These are phyloP conservation scores for Didymella exigua DNA, from an alignment of 2,329 filamentous ascomycete genomes.

Conservation along the genomic window DNA sequence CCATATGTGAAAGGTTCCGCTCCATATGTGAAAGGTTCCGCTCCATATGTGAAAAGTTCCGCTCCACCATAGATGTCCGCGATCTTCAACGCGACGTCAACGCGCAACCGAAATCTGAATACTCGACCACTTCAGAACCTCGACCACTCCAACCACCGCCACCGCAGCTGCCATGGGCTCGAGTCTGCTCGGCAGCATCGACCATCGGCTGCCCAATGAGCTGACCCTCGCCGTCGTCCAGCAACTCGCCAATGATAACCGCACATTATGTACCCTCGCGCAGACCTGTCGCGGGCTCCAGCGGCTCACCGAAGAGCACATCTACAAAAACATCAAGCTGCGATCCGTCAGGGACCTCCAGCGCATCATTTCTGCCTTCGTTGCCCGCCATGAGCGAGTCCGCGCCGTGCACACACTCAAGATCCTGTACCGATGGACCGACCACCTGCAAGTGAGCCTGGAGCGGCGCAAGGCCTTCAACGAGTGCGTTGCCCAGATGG, in stretches of 20 bases:
- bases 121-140: too few relatives aligned
- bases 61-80: neutral
- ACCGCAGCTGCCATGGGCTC: slow-evolving; percentile 23
- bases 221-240: slow-evolving; percentile 38
- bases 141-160: too few relatives aligned
- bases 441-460: slow-evolving; percentile 26
- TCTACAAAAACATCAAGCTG: slow-evolving; percentile 42
- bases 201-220: slow-evolving; percentile 33
- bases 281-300: slow-evolving; percentile 39
- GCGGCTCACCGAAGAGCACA: slow-evolving; percentile 37
- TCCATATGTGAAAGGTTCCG: too few relatives aligned
- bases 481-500: slow-evolving; percentile 36
- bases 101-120: neutral
- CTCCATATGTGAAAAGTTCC: slow-evolving; percentile 2
- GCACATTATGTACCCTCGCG: slow-evolving; percentile 35
- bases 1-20: neutral
- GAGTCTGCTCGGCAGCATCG: slow-evolving; percentile 19
- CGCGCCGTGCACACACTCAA: slow-evolving; percentile 39
- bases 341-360: slow-evolving; percentile 33
- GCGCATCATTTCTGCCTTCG: slow-evolving; percentile 36
- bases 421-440: slow-evolving; percentile 39
- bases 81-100: neutral
- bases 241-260: slow-evolving; percentile 31
- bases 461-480: slow-evolving; percentile 37
- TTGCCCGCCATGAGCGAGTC: slow-evolving; percentile 31